Evolutionary conservation across 371 early-diverging fungal genomes (phyloP).

Genomic region (Hamiltosporidium tvaerminnensis): DNA sequence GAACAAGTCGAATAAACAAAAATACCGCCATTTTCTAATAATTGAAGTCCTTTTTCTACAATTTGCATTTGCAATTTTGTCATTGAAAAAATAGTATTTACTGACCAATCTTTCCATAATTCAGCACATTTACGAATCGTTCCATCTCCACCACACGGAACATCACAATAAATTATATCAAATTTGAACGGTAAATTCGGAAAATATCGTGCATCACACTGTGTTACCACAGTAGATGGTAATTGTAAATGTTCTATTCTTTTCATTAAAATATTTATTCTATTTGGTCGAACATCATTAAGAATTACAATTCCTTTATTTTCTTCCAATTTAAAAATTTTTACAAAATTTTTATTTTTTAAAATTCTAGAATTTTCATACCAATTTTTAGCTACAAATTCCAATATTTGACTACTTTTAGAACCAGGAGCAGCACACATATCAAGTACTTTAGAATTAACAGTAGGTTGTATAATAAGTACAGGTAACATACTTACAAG

Average conservation of each 20-base stretch:
- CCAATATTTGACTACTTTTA: slow-evolving; percentile 50
- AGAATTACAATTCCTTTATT: background rate
- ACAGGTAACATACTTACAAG: slow-evolving; percentile 49
- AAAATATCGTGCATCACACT: slow-evolving; percentile 40
- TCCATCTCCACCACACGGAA: slow-evolving; percentile 53
- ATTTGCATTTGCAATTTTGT: slow-evolving; percentile 36
- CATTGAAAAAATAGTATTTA: slow-evolving; percentile 18
- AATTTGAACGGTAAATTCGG: slow-evolving; percentile 12
- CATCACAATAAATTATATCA: slow-evolving; percentile 46
- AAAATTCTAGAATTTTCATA: background rate
- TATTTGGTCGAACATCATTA: background rate
- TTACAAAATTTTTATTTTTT: slow-evolving; percentile 6
- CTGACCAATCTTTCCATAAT: slow-evolving; percentile 34
- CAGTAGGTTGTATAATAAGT: slow-evolving; percentile 24
- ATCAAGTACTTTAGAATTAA: slow-evolving; percentile 43
- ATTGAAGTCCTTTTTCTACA: slow-evolving; percentile 30
- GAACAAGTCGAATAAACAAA: slow-evolving; percentile 53
- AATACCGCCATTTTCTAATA: slow-evolving; percentile 32
- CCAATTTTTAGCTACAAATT: slow-evolving; percentile 5
- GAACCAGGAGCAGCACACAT: slow-evolving; percentile 54
- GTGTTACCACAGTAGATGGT: slow-evolving; percentile 28
- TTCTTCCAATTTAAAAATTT: background rate
- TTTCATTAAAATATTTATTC: background rate
- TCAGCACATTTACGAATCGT: slow-evolving; percentile 47
- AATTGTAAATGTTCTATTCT: background rate